Base-by-base conservation (phyloP, 2,329 filamentous ascomycete genomes). In the Scleromitrula shiraiana region DNA sequence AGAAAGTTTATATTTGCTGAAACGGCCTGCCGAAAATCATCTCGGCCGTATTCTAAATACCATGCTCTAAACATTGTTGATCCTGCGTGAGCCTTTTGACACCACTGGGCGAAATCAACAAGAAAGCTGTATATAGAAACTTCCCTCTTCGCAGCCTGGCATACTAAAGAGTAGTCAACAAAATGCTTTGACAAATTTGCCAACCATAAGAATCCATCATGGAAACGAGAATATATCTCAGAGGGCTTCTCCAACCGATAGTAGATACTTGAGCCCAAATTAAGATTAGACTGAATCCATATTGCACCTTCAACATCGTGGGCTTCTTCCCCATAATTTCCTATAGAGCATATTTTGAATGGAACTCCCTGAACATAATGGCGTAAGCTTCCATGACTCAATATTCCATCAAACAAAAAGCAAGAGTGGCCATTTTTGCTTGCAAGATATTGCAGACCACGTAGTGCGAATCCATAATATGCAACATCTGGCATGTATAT, bases 171-270 rank as follows among this genome's bases (percentile, higher is more conserved):
- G 29, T 76, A 93, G 52, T 89, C 83, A 1, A 89, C 71, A 20
- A 85, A 74, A 56, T 88, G 80, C 59, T 90, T 91, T 0, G 76
- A 72, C 0, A 93, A 67, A 44, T 83, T 74, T 0, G 79, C 82
- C 1, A 90, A 64, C 85, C 85, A 93, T 0, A 81, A 50, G 52
- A 88, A 91, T 0, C 77, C 72, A 0, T 65, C 41, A 50, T 82
- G 75, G 56, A 82, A 89, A 2, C 78, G 67, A 9, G 51, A 53
- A 57, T 93, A 94, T 30, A 81, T 78, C 0, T 53, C 23, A 0
- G 78, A 70, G 0, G 87, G 83, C 0, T 45, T 53, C 1, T 58
- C 58, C 1, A 94, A 64, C 8, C 71, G 71, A 59, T 89, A 93
- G 69, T 82, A 91, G 0, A 87, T 62, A 9, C 70, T 60, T 3